phyloP scores from a whole-genome alignment of 1,139 yeast species.

The Wickerhamiella infanticola region DNA sequence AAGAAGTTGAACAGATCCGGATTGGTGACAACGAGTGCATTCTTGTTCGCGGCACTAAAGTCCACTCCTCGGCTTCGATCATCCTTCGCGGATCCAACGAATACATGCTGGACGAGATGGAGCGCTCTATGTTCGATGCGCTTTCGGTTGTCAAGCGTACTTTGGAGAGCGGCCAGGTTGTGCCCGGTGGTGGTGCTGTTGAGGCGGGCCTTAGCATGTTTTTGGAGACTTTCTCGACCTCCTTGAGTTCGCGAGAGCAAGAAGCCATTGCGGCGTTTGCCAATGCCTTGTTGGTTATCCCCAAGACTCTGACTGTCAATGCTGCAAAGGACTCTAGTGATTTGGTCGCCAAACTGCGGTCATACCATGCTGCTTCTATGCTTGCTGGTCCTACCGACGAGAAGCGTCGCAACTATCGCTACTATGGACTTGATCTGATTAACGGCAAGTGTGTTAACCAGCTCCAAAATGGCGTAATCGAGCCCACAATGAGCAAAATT shows the following conservation, averaged over 20 bases:
- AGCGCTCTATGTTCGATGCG: slow-evolving; percentile 89
- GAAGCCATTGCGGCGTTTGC: slow-evolving; percentile 98
- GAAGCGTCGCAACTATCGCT: slow-evolving; percentile 72
- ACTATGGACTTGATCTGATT: slow-evolving; percentile 84
- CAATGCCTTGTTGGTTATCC: slow-evolving; percentile 71
- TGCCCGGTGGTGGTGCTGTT: slow-evolving; percentile 99
- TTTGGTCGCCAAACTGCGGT: slow-evolving; percentile 83
- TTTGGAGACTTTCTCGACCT: slow-evolving; percentile 92
- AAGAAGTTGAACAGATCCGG: slow-evolving; percentile 79
- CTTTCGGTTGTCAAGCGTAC: slow-evolving; percentile 92
- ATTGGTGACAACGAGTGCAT: slow-evolving; percentile 97
- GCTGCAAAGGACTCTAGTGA: slow-evolving; percentile 97
- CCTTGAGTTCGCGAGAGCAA: slow-evolving; percentile 95
- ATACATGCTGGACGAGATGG: slow-evolving; percentile 95
- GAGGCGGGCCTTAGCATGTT: slow-evolving; percentile 92
- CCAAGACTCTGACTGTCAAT: slow-evolving; percentile 91
- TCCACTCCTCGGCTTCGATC: slow-evolving; percentile 83
- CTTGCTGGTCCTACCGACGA: slow-evolving; percentile 64
- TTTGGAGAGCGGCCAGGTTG: slow-evolving; percentile 83
- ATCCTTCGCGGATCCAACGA: slow-evolving; percentile 94
- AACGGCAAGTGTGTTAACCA: slow-evolving; percentile 88
- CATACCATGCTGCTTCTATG: slow-evolving; percentile 94
- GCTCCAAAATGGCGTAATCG: slow-evolving; percentile 71
- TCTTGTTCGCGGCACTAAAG: slow-evolving; percentile 82
- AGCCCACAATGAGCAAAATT: slow-evolving; percentile 86